Evolutionary conservation across 73 alveolate species (phyloP).

Genomic region (Halteria grandinella): DNA sequence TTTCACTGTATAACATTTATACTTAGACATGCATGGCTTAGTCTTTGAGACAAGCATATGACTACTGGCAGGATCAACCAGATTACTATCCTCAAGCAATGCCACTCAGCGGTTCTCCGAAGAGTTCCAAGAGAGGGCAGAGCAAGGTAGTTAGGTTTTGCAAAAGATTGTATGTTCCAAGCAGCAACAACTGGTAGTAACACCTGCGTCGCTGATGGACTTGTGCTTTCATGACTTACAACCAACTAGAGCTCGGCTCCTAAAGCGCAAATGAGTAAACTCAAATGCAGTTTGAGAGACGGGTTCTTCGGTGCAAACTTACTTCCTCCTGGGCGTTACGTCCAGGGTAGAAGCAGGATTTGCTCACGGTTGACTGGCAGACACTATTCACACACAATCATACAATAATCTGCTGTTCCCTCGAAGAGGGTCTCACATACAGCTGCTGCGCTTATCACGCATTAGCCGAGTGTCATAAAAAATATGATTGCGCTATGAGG

Average conservation of each 20-base stretch:
- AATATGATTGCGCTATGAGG: constrained; percentile 47
- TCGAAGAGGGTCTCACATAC: constrained; percentile 71
- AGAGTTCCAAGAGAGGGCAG: constrained; percentile 54
- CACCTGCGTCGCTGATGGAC: constrained; percentile 54
- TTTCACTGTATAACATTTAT: constrained; percentile 94
- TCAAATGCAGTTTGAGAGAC: constrained; percentile 40
- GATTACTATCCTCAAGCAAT: constrained; percentile 78
- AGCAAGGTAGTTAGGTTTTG: constrained; percentile 57
- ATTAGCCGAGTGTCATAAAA: constrained; percentile 53
- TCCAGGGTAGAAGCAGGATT: constrained; percentile 72
- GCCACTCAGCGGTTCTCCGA: constrained; percentile 34
- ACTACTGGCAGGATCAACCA: constrained; percentile 99
- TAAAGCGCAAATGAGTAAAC: constrained; percentile 62
- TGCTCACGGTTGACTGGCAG: constrained; percentile 65
- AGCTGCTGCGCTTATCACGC: constrained; percentile 67
- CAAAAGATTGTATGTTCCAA: constrained; percentile 28
- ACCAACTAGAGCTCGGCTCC: constrained; percentile 63
- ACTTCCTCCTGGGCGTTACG: constrained; percentile 64
- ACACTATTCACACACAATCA: constrained; percentile 69
- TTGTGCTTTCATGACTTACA: constrained; percentile 58
- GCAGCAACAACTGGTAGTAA: constrained; percentile 38
- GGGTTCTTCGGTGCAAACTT: constrained; percentile 67
- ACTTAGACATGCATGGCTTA: constrained; percentile 99
- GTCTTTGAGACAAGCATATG: constrained; percentile 99
- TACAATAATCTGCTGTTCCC: constrained; percentile 67